Conservation (phyloP, 179 eudicot genomes). For the Actinidia chinensis region DNA sequence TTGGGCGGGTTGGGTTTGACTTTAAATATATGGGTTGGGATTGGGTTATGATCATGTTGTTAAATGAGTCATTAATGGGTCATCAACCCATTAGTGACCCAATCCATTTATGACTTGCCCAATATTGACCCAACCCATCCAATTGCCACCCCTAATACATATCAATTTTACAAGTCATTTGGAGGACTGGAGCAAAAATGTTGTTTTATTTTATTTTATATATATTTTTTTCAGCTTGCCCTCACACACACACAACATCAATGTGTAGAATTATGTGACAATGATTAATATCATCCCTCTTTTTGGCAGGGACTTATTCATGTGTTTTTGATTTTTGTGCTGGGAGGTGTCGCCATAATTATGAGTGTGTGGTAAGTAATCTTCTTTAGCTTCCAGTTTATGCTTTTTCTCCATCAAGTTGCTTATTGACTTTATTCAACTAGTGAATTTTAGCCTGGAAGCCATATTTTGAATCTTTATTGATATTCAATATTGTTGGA, state of each 20-base stretch:
- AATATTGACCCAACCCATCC: no score
- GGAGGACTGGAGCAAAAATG: not conserved
- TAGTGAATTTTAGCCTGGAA: not conserved
- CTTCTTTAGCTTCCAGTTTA: not conserved
- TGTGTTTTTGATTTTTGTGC: conserved; percentile 86
- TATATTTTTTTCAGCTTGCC: no score
- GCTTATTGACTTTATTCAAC: conserved; percentile 13
- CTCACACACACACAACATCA: no score
- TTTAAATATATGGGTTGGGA: no score
- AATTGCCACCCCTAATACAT: no score
- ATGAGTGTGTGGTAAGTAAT: conserved; percentile 82
- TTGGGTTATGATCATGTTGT: no score
- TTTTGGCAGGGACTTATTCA: conserved; percentile 66
- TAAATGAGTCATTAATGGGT: no score
- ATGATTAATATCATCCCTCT: not conserved
- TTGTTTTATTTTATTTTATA: not conserved
- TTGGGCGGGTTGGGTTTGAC: no score
- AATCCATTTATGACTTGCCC: no score
- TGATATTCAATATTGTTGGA: not conserved
- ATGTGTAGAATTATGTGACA: not conserved
- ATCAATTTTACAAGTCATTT: conserved; percentile 3
- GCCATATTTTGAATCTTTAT: not conserved
- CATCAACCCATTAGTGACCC: no score
- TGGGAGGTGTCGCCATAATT: conserved; percentile 98
- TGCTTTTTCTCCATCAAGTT: conserved; percentile 13